Evolutionary conservation across 768 basidiomycete genomes (phyloP), one percentile per base, ranked within the genome.

Genomic region (Porpolomopsis calyptriformis): DNA sequence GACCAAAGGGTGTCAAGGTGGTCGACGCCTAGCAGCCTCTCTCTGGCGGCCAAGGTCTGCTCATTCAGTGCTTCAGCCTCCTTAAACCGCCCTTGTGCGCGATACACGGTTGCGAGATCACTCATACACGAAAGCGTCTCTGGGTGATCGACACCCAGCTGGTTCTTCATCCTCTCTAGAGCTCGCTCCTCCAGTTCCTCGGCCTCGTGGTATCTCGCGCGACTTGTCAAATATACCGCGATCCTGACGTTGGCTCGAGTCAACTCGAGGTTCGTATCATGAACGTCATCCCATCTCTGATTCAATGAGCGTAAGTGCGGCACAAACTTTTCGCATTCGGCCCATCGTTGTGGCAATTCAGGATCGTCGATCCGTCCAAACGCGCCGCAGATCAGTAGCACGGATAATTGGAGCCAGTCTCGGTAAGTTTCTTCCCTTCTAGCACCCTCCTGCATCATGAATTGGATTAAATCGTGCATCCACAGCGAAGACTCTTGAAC

Each of bases 401-500:
- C 42, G 16, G 42, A 18, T 8, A 2, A 43, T 20, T 31, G 18
- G 18, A 43, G 27, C 27, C 3, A 43, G 19, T 29, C 24, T 26
- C 19, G 42, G 4, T 43, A 11, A 1, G 3, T 8, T 7, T 8
- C 19, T 3, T 16, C 10, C 6, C 16, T 31, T 27, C 20, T 43
- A 11, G 19, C 18, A 12, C 5, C 3, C 27, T 43, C 42, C 29
- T 4, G 29, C 11, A 33, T 27, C 3, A 43, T 9, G 42, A 43
- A 18, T 18, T 43, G 26, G 27, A 43, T 33, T 12, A 43, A 16
- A 31, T 43, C 42, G 29, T 43, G 42, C 3, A 43, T 33, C 6
- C 26, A 20, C 27, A 43, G 18, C 20, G 42, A 19, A 9, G 23
- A 11, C 4, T 10, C 12, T 3, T 33, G n/a, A 8, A 2, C 5